Conservation (phyloP, 257 asterid species). For the Penstemon barbatus region DNA sequence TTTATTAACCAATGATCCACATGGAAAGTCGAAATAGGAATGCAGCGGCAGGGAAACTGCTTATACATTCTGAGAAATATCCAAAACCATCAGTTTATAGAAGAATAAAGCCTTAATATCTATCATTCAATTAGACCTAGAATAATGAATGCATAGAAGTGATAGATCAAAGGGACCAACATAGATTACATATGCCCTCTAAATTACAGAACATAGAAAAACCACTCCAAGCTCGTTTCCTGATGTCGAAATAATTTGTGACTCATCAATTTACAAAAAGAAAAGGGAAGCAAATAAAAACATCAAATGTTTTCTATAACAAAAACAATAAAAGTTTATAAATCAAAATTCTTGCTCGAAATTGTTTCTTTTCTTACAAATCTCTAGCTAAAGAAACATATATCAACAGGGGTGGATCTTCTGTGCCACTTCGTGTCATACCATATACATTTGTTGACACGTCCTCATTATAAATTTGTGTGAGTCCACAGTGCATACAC, state of each 20-base stretch:
- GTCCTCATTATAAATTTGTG: too few relatives aligned
- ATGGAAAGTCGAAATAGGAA: conserved; percentile 38
- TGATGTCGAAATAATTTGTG: background rate
- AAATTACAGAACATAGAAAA: background rate
- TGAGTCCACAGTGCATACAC: too few relatives aligned
- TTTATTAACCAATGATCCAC: conserved; percentile 31
- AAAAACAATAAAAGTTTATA: background rate
- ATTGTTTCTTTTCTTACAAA: background rate
- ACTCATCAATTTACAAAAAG: background rate
- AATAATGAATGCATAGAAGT: conserved; percentile 3
- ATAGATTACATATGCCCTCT: conserved; percentile 10
- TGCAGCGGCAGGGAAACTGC: conserved; percentile 38
- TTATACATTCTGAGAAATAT: conserved; percentile 43
- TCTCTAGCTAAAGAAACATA: conserved; percentile 5
- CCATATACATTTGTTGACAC: too few relatives aligned
- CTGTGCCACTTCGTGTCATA: too few relatives aligned
- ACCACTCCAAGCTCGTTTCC: background rate
- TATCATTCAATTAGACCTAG: conserved; percentile 3
- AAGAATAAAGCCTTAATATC: conserved; percentile 16
- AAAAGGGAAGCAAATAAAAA: background rate
- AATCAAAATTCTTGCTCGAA: conserved; percentile 3
- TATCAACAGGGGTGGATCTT: background rate
- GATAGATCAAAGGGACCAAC: conserved; percentile 7
- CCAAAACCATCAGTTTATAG: conserved; percentile 17
- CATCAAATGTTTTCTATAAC: background rate